A percentile compares a stretch with the other conserved stretches of the same genome.
Conservation (phyloP, 192 early-diverging fungal genomes). For the Spinellus fusiger region DNA sequence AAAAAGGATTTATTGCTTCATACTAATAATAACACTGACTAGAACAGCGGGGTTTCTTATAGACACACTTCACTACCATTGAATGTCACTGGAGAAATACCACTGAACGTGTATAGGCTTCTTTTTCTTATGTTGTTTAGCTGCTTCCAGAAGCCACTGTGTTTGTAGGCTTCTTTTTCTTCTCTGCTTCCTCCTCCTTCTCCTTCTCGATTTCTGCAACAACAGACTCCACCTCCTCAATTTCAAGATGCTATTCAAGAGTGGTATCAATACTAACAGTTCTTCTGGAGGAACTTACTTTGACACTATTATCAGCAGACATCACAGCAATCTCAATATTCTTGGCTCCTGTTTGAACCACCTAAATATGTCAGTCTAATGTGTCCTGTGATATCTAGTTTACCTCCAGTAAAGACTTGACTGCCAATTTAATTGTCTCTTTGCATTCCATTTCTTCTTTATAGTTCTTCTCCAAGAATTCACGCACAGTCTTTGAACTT, state of each 20-base stretch:
- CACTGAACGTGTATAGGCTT: background rate
- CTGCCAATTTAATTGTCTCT: slow-evolving; percentile 84
- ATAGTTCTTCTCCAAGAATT: slow-evolving; percentile 98
- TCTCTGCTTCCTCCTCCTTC: slow-evolving; percentile 85
- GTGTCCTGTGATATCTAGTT: no score
- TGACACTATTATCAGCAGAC: slow-evolving; percentile 65
- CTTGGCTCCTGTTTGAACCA: slow-evolving; percentile 99
- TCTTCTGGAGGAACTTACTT: slow-evolving; percentile 36
- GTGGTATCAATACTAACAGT: background rate
- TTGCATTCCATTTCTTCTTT: slow-evolving; percentile 74
- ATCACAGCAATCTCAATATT: slow-evolving; percentile 98
- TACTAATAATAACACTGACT: no score
- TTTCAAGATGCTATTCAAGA: slow-evolving; percentile 49
- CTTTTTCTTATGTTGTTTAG: slow-evolving; percentile 3
- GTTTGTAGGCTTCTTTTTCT: slow-evolving; percentile 56
- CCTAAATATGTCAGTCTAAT: slow-evolving; percentile 33
- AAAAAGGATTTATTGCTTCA: background rate
- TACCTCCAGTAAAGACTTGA: slow-evolving; percentile 88
- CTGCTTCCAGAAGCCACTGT: slow-evolving; percentile 18
- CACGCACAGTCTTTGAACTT: slow-evolving; percentile 94
- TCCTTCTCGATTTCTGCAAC: slow-evolving; percentile 78
- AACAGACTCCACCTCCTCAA: slow-evolving; percentile 69
- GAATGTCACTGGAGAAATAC: background rate
- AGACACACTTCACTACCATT: background rate
- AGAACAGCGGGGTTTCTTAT: no score